Evolutionary conservation across 2,329 filamentous ascomycete species (phyloP).

Genomic region (Aureobasidium sp.): DNA sequence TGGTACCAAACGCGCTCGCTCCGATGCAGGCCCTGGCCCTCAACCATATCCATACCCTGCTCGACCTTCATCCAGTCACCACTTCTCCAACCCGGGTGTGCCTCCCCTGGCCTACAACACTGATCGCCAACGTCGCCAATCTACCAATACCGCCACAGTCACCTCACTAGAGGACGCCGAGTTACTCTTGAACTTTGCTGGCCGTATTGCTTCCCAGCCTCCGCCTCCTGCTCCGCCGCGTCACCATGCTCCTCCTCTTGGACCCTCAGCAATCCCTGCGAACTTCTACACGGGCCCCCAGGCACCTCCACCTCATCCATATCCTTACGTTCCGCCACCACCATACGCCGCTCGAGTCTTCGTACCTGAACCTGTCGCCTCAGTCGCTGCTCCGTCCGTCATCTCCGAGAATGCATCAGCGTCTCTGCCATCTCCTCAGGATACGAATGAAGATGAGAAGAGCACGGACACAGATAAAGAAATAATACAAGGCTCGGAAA

Average conservation of each 20-base stretch:
- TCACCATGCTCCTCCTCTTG: slow-evolving; percentile 13
- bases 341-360: background rate
- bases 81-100: slow-evolving; percentile 23
- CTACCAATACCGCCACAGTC: slow-evolving; percentile 18
- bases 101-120: background rate
- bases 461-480: background rate
- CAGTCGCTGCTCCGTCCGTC: background rate
- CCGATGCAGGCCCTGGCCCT: slow-evolving; percentile 45
- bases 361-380: background rate
- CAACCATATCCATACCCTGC: slow-evolving; percentile 30
- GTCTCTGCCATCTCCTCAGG: slow-evolving; percentile 9
- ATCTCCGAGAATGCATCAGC: background rate
- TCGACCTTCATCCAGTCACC: slow-evolving; percentile 40
- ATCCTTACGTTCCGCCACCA: background rate
- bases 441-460: slow-evolving; percentile 10
- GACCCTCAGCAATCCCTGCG: background rate
- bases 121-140: slow-evolving; percentile 20
- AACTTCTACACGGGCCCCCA: background rate
- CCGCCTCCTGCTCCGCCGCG: background rate
- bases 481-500: background rate
- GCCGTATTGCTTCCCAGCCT: slow-evolving; percentile 13
- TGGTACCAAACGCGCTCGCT: slow-evolving; percentile 47
- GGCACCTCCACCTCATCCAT: slow-evolving; percentile 1
- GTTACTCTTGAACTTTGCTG: slow-evolving; percentile 35
- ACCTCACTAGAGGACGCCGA: slow-evolving; percentile 36